Conservation (phyloP, 192 early-diverging fungal species). For the Coemansia pectinata region DNA sequence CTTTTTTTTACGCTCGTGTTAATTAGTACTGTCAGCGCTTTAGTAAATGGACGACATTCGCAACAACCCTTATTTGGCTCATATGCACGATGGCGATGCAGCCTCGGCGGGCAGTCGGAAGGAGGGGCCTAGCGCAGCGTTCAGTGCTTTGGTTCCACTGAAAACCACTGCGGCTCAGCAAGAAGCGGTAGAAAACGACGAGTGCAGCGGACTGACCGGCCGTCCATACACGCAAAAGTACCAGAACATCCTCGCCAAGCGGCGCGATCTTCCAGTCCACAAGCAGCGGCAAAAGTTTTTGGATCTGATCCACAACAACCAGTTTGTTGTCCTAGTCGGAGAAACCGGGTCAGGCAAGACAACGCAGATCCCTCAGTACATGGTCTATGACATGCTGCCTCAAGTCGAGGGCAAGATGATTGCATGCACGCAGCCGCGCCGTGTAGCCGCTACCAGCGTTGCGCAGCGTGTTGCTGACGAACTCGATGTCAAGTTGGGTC, state of each 20-base stretch:
- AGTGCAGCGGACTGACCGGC: slow-evolving; percentile 79
- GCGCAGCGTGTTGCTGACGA: slow-evolving; percentile 98
- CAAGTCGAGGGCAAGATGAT: slow-evolving; percentile 86
- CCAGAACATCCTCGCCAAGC: slow-evolving; percentile 78
- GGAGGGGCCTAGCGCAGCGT: slow-evolving; percentile 21
- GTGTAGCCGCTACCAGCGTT: slow-evolving; percentile 99
- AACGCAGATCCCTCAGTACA: slow-evolving; percentile 98
- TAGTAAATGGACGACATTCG: slow-evolving; percentile 32
- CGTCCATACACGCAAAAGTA: slow-evolving; percentile 81
- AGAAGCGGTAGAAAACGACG: slow-evolving; percentile 71
- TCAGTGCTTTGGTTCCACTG: slow-evolving; percentile 34
- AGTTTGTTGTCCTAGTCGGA: slow-evolving; percentile 93
- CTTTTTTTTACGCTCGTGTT: neutral
- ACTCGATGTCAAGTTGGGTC: slow-evolving; percentile 89
- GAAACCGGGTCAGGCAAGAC: slow-evolving; percentile 99
- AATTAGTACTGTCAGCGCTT: neutral
- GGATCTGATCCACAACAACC: slow-evolving; percentile 89
- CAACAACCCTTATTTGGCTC: slow-evolving; percentile 53
- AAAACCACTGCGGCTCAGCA: slow-evolving; percentile 77
- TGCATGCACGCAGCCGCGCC: slow-evolving; percentile 98
- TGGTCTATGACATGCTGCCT: slow-evolving; percentile 89
- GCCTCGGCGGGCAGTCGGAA: neutral
- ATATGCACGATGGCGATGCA: slow-evolving; percentile 37
- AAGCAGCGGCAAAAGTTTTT: slow-evolving; percentile 91
- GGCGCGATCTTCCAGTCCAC: slow-evolving; percentile 91